Conservation (phyloP, 2,329 filamentous ascomycete genomes). For the Fusarium mangiferae region DNA sequence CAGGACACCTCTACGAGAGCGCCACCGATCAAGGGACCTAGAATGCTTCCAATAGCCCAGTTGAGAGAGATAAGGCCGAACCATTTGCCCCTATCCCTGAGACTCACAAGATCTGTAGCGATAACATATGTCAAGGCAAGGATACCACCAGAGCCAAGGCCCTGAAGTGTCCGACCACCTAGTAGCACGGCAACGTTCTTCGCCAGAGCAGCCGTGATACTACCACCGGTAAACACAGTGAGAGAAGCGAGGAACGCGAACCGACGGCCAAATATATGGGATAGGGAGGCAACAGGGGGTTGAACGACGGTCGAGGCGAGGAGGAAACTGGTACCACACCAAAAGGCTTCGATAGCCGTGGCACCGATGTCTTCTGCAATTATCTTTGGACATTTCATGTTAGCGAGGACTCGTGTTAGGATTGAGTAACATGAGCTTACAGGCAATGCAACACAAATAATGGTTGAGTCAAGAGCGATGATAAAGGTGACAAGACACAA, state of each 20-base stretch:
- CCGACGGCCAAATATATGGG: slow-evolving; percentile 38
- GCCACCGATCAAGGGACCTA: slow-evolving; percentile 57
- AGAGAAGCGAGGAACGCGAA: slow-evolving; percentile 34
- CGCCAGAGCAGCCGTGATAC: slow-evolving; percentile 37
- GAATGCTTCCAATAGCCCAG: slow-evolving; percentile 66
- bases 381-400: slow-evolving; percentile 11
- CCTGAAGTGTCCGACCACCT: slow-evolving; percentile 61
- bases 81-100: slow-evolving; percentile 55
- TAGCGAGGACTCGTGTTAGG: not conserved
- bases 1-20: slow-evolving; percentile 64
- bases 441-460: slow-evolving; percentile 39
- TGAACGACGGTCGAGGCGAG: slow-evolving; percentile 41
- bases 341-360: slow-evolving; percentile 39
- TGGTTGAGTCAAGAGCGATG: slow-evolving; percentile 41
- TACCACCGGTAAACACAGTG: slow-evolving; percentile 31
- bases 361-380: slow-evolving; percentile 40
- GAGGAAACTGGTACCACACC: slow-evolving; percentile 41
- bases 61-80: slow-evolving; percentile 53
- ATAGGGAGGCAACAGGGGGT: slow-evolving; percentile 39
- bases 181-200: slow-evolving; percentile 49
- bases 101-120: slow-evolving; percentile 58
- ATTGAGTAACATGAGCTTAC: slow-evolving; percentile 4
- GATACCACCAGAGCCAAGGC: slow-evolving; percentile 63
- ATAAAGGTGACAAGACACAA: slow-evolving; percentile 39
- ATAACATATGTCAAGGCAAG: slow-evolving; percentile 58